Percentiles rank a stretch among this genome's conserved stretches.
Evolutionary conservation across 208 protist species (phyloP).

Genomic region (Crithidia acanthocephali): DNA sequence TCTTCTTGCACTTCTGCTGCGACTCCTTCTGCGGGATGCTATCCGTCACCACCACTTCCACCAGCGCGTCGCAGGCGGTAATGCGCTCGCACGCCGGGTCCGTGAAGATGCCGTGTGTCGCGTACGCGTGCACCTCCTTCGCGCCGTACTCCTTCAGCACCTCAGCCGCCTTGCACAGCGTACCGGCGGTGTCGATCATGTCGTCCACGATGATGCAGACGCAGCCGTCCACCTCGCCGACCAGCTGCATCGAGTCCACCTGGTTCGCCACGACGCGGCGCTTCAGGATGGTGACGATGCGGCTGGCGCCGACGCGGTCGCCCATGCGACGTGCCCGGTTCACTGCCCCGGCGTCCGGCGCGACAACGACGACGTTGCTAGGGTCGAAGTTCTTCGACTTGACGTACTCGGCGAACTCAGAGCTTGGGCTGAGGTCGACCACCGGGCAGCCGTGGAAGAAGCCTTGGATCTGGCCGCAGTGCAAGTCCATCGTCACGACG

Average conservation of each 20-base stretch:
- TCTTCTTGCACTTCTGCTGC: slow-evolving; percentile 71
- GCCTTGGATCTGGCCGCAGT: slow-evolving; percentile 96
- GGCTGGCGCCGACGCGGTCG: slow-evolving; percentile 76
- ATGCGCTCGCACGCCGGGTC: slow-evolving; percentile 94
- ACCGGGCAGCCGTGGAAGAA: slow-evolving; percentile 96
- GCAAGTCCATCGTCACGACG: slow-evolving; percentile 95
- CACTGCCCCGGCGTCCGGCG: slow-evolving; percentile 96
- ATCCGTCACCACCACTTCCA: slow-evolving; percentile 93
- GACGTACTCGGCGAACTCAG: slow-evolving; percentile 88
- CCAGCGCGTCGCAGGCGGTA: slow-evolving; percentile 82
- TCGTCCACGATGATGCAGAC: slow-evolving; percentile 97
- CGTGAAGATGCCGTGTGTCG: slow-evolving; percentile 96
- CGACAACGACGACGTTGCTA: slow-evolving; percentile 91
- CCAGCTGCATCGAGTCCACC: slow-evolving; percentile 94
- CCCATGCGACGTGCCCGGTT: slow-evolving; percentile 89
- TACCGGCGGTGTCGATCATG: slow-evolving; percentile 98
- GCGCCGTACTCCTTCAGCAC: slow-evolving; percentile 95
- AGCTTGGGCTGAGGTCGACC: slow-evolving; percentile 89
- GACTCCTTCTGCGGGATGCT: slow-evolving; percentile 89
- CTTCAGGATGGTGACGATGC: slow-evolving; percentile 96
- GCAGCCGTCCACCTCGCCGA: slow-evolving; percentile 96
- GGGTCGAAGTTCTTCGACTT: slow-evolving; percentile 76
- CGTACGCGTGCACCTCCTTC: slow-evolving; percentile 92
- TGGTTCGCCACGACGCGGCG: slow-evolving; percentile 94
- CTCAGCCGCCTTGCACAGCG: slow-evolving; percentile 95